A percentile compares a stretch with the other conserved stretches of the same genome.
Evolutionary conservation across 208 protist species (phyloP).

Genomic region (Trypanosoma conorhini): DNA sequence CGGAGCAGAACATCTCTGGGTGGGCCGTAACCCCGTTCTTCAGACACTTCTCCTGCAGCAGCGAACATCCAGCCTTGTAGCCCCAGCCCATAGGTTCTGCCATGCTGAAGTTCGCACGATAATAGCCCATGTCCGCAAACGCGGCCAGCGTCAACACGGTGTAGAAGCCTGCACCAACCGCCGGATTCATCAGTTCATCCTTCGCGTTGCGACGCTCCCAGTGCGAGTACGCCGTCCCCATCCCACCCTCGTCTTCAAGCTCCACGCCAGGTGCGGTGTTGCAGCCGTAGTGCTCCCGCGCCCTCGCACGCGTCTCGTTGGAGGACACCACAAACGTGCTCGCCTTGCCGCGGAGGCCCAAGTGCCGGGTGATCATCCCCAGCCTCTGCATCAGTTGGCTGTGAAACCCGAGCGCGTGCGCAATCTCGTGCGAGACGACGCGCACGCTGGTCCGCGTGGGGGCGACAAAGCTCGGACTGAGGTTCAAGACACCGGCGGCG

Average conservation of each 20-base stretch:
- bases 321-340: slow-evolving; percentile 30
- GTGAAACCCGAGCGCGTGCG: slow-evolving; percentile 1
- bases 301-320: slow-evolving; percentile 29
- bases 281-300: slow-evolving; percentile 70
- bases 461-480: background rate
- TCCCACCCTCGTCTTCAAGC: slow-evolving; percentile 66
- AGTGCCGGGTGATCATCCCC: slow-evolving; percentile 8
- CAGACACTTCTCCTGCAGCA: slow-evolving; percentile 51
- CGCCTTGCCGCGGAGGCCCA: slow-evolving; percentile 37
- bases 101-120: slow-evolving; percentile 52
- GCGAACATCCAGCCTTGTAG: slow-evolving; percentile 44
- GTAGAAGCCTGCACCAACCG: slow-evolving; percentile 3
- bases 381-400: background rate
- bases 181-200: slow-evolving; percentile 81
- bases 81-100: slow-evolving; percentile 77
- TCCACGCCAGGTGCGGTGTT: slow-evolving; percentile 41
- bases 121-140: slow-evolving; percentile 82
- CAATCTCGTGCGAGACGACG: background rate
- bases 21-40: slow-evolving; percentile 30
- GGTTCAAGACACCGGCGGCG: background rate
- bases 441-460: background rate
- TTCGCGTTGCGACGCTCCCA: slow-evolving; percentile 83
- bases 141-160: slow-evolving; percentile 63
- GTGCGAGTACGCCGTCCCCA: slow-evolving; percentile 58
- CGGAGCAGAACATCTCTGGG: slow-evolving; percentile 56